Evolutionary conservation across 257 asterid species (phyloP), one percentile per base, ranked within the genome.

Genomic region (Paulownia fortunei): DNA sequence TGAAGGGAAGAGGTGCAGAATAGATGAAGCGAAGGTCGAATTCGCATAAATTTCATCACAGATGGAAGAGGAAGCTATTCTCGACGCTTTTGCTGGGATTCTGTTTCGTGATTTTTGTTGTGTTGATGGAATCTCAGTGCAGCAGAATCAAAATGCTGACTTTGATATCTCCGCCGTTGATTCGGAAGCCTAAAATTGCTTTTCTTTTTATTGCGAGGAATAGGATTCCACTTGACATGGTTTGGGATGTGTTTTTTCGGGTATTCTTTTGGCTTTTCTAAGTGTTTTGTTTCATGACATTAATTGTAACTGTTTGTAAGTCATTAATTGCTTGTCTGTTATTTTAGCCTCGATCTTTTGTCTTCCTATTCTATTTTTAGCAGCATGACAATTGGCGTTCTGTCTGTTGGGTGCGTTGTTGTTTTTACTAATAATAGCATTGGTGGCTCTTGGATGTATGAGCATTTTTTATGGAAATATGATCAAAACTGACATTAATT

Each of bases 221-320:
- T 74, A 91, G 97, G 69, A 87, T 91, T 67, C 90, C 95, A 42
- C 82, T 92, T 68, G 97, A 90, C 61, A 47, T 88, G 79, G 90
- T 91, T 44, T 92, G 97, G 97, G 95, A 91, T 80, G 89, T 82
- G 3, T 92, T 88, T 73, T 90, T 90, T 81, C 90, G 81, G 97
- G 97, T 79, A 56, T 83, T 82, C 34, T 32, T 7, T 26, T 23
- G 8, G 0, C 5, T 66, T 59, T 34, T 46, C 13, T 26, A 16
- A 27, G 19, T 18, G 32, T 51, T 59, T 13, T 61, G 61, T 39
- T 41, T 27, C 24, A 21, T 55, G 19, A 9, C 36, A 32, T 47
- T 32, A 12, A 16, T 68, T 49, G 30, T 15, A 49, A n/a, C 18
- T 66, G 1, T 68, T 41, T 44, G 30, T 39, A 19, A 52, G 42